Conservation (phyloP, 768 basidiomycete genomes). For the Chalciporus piperatus region DNA sequence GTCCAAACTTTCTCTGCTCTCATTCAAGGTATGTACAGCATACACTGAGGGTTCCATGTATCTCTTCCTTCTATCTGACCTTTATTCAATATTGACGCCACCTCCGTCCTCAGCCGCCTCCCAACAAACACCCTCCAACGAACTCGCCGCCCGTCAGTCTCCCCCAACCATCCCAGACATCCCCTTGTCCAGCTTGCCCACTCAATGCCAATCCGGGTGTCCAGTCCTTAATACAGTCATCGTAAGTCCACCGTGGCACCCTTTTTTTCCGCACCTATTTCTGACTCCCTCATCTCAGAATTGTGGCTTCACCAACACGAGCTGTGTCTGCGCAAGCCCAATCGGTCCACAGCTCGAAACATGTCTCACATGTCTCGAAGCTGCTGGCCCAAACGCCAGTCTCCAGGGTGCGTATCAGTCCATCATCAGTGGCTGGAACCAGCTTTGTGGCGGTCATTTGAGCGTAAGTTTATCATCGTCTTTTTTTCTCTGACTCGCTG, state of each 20-base stretch:
- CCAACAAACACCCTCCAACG: background rate
- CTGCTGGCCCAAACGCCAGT: background rate
- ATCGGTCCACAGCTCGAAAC: conserved; percentile 11
- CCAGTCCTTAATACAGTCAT: conserved; percentile 14
- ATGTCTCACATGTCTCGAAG: conserved; percentile 21
- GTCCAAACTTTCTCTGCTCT: conserved; percentile 5
- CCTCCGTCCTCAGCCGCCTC: background rate
- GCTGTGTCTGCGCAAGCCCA: conserved; percentile 12
- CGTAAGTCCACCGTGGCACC: conserved; percentile 20
- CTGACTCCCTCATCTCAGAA: background rate
- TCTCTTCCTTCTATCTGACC: background rate
- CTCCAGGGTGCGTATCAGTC: conserved; percentile 3
- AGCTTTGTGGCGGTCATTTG: conserved; percentile 12
- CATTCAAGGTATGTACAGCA: conserved; percentile 12
- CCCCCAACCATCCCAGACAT: too few relatives aligned
- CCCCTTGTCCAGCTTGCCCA: conserved; percentile 6
- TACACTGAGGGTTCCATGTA: too few relatives aligned
- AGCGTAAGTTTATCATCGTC: conserved; percentile 20
- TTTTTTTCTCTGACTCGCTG: background rate
- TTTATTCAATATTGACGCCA: background rate
- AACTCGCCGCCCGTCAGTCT: conserved; percentile 23
- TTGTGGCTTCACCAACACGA: conserved; percentile 2
- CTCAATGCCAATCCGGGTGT: conserved; percentile 20
- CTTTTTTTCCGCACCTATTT: too few relatives aligned
- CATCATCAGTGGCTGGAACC: conserved; percentile 13